Conservation (phyloP, 2,329 filamentous ascomycete genomes). For the Xylaria sp. region DNA sequence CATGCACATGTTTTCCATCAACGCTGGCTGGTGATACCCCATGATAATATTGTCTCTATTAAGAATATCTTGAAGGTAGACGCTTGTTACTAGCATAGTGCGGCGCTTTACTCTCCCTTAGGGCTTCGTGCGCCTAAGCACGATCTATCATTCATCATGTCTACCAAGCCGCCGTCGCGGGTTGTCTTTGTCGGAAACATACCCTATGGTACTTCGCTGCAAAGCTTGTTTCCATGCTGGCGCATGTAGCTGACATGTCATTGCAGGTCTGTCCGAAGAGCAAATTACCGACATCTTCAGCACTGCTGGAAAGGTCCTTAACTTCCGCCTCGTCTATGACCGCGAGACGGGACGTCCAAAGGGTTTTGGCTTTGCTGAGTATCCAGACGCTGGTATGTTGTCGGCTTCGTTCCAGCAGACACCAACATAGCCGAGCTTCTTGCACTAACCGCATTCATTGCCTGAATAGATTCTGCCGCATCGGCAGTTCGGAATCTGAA, state of each 20-base stretch:
- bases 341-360: slow-evolving; percentile 94
- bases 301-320: slow-evolving; percentile 87
- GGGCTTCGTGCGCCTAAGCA: slow-evolving; percentile 20
- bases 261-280: slow-evolving; percentile 90
- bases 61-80: not conserved
- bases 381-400: slow-evolving; percentile 80
- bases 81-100: not conserved
- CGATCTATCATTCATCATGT: slow-evolving; percentile 62
- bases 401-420: not conserved
- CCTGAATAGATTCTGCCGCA: slow-evolving; percentile 74
- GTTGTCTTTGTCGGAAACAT: slow-evolving; percentile 89
- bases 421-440: not conserved
- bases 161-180: slow-evolving; percentile 77
- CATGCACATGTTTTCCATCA: not conserved
- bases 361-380: slow-evolving; percentile 96
- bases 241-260: slow-evolving; percentile 10
- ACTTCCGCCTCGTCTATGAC: slow-evolving; percentile 94
- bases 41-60: not conserved
- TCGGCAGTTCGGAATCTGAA: slow-evolving; percentile 96
- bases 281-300: slow-evolving; percentile 95
- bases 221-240: not conserved
- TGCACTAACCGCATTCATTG: slow-evolving; percentile 25
- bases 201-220: slow-evolving; percentile 69
- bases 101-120: not conserved
- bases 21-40: not conserved